Conservation (phyloP, 78 protist genomes). For the Dictyostelium purpureum region DNA sequence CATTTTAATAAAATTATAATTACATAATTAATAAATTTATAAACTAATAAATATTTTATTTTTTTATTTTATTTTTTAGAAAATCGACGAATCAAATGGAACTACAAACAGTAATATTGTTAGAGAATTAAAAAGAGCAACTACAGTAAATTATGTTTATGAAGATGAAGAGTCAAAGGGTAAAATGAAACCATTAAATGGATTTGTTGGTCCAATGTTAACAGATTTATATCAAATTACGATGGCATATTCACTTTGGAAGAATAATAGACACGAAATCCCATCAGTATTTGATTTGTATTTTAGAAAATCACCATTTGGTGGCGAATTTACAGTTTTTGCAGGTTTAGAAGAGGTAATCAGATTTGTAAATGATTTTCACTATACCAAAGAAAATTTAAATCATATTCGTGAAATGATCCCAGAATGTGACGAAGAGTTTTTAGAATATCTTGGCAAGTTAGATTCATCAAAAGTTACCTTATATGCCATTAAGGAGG, state of each 20-base stretch:
- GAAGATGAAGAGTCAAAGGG: neutral
- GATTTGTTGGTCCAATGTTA: conserved; percentile 83
- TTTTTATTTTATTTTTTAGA: neutral
- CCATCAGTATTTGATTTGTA: conserved; percentile 92
- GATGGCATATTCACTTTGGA: conserved; percentile 93
- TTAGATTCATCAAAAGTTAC: conserved; percentile 25
- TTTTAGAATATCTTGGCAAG: conserved; percentile 77
- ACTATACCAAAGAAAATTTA: conserved; percentile 72
- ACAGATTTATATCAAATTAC: conserved; percentile 92
- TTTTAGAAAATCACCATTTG: conserved; percentile 94
- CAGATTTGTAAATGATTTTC: conserved; percentile 54
- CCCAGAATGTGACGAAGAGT: conserved; percentile 73
- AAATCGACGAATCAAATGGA: neutral
- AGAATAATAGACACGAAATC: conserved; percentile 72
- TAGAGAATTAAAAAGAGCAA: conserved; percentile 67
- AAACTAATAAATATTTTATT: neutral
- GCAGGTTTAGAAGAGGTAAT: conserved; percentile 92
- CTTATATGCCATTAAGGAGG: conserved; percentile 86
- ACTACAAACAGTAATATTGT: neutral
- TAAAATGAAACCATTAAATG: conserved; percentile 64
- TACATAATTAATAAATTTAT: neutral
- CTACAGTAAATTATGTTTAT: conserved; percentile 52
- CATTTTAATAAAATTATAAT: neutral
- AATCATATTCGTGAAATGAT: conserved; percentile 70
- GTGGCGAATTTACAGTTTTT: conserved; percentile 94